A percentile compares a stretch with the other conserved stretches of the same genome.
phyloP scores from a whole-genome alignment of 2,329 filamentous ascomycete genomes.

The Didymella sp. region DNA sequence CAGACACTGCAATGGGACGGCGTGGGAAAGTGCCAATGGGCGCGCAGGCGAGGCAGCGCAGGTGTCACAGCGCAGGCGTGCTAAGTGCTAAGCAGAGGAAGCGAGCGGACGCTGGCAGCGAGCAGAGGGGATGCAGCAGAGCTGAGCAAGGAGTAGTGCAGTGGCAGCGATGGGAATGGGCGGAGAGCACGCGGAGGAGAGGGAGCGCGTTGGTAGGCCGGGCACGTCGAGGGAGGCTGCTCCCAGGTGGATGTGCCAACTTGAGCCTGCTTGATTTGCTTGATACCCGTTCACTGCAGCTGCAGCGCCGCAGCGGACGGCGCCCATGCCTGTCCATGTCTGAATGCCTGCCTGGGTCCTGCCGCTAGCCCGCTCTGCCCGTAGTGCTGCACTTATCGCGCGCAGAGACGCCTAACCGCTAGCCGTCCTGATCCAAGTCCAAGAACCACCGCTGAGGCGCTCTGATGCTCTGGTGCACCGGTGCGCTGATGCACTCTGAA shows the following conservation, averaged over 20 bases:
- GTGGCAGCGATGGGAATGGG: slow-evolving; percentile 8
- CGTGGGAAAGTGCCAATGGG: slow-evolving; percentile 19
- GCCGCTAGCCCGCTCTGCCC: slow-evolving; percentile 14
- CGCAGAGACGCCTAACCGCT: slow-evolving; percentile 7
- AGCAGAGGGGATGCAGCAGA: slow-evolving; percentile 5
- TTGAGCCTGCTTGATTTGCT: slow-evolving; percentile 18
- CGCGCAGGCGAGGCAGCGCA: slow-evolving; percentile 3
- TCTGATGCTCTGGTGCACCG: background rate
- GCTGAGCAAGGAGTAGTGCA: slow-evolving; percentile 5
- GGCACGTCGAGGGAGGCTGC: background rate
- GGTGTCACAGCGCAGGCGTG: slow-evolving; percentile 11
- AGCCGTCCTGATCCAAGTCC: too few relatives aligned
- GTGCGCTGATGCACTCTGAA: slow-evolving; percentile 5
- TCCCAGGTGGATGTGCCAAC: background rate
- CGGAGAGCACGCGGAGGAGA: slow-evolving; percentile 17
- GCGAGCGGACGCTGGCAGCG: slow-evolving; percentile 34
- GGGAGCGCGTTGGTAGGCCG: slow-evolving; percentile 11
- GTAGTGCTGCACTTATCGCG: slow-evolving; percentile 20
- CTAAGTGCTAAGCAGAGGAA: slow-evolving; percentile 13
- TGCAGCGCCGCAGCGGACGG: background rate
- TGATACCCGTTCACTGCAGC: slow-evolving; percentile 19
- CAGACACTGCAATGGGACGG: slow-evolving; percentile 14
- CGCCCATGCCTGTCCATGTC: background rate
- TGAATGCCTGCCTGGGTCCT: slow-evolving; percentile 17
- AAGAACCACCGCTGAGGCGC: too few relatives aligned